Base-by-base conservation (phyloP, 2,329 filamentous ascomycete species). In the Colletotrichum euphorbiae region DNA sequence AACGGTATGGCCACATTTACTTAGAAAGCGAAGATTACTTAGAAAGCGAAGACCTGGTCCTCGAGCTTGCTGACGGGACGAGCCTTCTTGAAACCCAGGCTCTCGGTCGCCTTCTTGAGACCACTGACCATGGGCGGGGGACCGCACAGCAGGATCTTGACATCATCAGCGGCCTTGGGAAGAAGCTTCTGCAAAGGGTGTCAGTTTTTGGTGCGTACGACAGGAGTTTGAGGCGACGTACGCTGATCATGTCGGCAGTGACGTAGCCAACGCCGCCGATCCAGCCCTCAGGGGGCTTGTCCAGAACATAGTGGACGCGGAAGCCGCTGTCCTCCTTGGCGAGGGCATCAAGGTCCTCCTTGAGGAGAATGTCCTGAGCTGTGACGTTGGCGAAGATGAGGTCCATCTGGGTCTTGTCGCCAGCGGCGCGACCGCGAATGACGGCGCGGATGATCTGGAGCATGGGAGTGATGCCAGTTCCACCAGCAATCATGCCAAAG, bases 391-490 rank as follows among this genome's bases (percentile, higher is more conserved):
- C 96, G 77, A 98, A 99, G 80, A 99, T 94, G 71, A 99, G 85
- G 78, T 98, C 94, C 61, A 98, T 89, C 84, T 97, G 85, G 69
- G 96, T 99, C 77, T 84, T 90, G 82, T 97, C 94, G 70, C 91
- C 94, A 57, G 89, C 84, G 62, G 89, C 85, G 73, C 93, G 89
- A 75, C 93, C 93, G 73, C 93, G 89, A 75, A 94, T 88, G 74
- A 98, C 94, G 67, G 95, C 96, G 75, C 94, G 92, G 78, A 97
- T 90, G 75, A 99, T 90, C 84, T 99, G 96, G 71, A 98, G 88
- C 96, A 99, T 99, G 69, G 96, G 96, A 9, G 96, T 98, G 80
- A 99, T 98, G 74, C 96, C 96, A 38, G 96, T 98, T 72, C 96
- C 96, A 73, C 96, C 96, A 71, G 96, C 94, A 77, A 99, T 93